Conservation (phyloP, 192 early-diverging fungal genomes). For the Ambispora gerdemannii region DNA sequence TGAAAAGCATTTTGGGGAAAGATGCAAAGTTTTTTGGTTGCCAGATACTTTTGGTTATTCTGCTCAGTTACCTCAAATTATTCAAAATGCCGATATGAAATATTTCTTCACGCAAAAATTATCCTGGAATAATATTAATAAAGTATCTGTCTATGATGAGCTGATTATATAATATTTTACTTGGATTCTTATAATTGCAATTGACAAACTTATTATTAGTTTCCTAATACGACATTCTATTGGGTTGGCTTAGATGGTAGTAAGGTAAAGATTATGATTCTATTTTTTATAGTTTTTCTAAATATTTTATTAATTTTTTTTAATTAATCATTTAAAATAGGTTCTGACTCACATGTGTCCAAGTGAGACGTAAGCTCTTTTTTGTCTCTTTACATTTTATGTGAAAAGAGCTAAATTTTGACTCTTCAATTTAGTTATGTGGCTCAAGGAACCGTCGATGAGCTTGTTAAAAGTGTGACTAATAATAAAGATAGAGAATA, state of each 20-base stretch:
- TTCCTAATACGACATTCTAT: slow-evolving; percentile 93
- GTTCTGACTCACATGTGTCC: slow-evolving; percentile 35
- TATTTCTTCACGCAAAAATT: slow-evolving; percentile 99
- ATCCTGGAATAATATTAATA: slow-evolving; percentile 99
- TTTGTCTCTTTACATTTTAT: no score
- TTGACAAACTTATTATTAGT: no score
- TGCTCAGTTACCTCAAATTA: slow-evolving; percentile 90
- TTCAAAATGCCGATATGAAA: slow-evolving; percentile 67
- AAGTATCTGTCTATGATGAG: slow-evolving; percentile 51
- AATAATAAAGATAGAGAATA: slow-evolving; percentile 89
- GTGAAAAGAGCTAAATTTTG: no score
- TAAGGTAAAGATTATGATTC: slow-evolving; percentile 38
- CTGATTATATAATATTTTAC: slow-evolving; percentile 10
- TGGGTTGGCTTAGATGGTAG: slow-evolving; percentile 92
- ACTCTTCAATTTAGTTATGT: slow-evolving; percentile 8
- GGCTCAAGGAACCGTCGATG: slow-evolving; percentile 23
- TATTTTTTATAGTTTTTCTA: slow-evolving; percentile 4
- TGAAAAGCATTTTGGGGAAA: slow-evolving; percentile 69
- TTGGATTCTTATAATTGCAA: no score
- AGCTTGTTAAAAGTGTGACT: slow-evolving; percentile 56
- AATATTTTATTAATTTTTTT: no score
- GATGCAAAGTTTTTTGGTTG: slow-evolving; percentile 84
- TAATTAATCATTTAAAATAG: no score
- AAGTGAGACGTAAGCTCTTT: slow-evolving; percentile 29
- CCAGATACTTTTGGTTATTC: slow-evolving; percentile 95